Base-by-base conservation (phyloP, 2,329 filamentous ascomycete species). In the Capronia americana region DNA sequence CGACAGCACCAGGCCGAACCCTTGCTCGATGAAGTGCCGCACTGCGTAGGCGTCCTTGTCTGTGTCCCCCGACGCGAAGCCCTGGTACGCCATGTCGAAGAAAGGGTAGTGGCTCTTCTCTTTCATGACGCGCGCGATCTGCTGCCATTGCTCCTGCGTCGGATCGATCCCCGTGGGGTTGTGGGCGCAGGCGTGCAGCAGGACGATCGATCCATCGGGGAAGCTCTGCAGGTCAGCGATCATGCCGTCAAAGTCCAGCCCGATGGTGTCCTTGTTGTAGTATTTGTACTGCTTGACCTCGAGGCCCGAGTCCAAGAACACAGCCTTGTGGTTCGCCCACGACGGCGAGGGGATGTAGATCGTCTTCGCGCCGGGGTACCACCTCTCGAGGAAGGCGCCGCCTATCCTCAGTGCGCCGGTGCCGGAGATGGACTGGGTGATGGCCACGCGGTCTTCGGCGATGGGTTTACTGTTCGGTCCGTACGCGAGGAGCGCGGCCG, bases 21-120 rank as follows among this genome's bases (percentile, higher is more conserved):
- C 94, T 83, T 97, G 85, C 82, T 92, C 87, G 79, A 97, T 88
- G 79, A 99, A 99, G 86, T 97, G 86, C 73, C 95, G 89, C 73
- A 98, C 87, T 68, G 95, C 92, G 78, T 94, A 98, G 71, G 95
- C 95, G 79, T 99, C 94, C 81, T 89, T 89, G 85, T 96, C 88
- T 71, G 92, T 95, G 82, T 96, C 88, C 73, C 94, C 94, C 71
- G 90, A 95, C 74, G 94, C 94, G 77, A 99, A 98, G 75, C 94
- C 94, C 84, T 99, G 94, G 86, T 99, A 99, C 71, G 94, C 94
- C 93, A 97, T 97, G 81, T 98, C 94, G 84, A 98, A 99, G 88
- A 99, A 97, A 75, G 92, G 89, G 79, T 90, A 96, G 86, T 98
- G 94, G 58, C 86, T 89, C 79, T 91, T 88, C 78, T 88, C 86